These are phyloP conservation scores for Carex cristatella DNA, from an alignment of 176 grass and related monocot genomes.

Conservation along the genomic window DNA sequence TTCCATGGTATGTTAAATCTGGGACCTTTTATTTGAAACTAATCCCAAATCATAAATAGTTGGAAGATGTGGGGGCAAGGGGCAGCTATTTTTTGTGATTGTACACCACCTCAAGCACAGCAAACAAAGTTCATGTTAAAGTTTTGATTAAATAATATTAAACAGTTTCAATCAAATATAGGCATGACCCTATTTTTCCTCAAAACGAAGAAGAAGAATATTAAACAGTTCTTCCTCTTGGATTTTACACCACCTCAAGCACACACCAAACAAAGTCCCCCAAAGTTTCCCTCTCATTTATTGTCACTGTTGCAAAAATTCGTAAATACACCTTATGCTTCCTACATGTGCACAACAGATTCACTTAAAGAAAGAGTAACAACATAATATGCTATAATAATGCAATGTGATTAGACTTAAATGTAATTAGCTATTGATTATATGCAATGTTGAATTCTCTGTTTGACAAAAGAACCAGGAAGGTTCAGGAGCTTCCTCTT, in stretches of 20 bases:
- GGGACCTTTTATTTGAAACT: neutral
- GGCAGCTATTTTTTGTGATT: neutral
- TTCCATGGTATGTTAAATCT: constrained; percentile 40
- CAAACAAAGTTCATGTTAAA: neutral
- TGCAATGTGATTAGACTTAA: neutral
- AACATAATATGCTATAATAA: neutral
- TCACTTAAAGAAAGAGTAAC: neutral
- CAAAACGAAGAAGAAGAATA: neutral
- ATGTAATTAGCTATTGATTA: neutral
- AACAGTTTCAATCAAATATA: no score
- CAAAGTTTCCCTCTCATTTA: neutral
- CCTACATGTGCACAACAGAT: neutral
- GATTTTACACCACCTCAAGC: no score
- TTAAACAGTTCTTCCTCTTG: neutral
- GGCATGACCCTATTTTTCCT: no score
- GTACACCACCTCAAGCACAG: neutral
- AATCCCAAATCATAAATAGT: neutral
- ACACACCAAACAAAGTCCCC: neutral
- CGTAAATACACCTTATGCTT: neutral
- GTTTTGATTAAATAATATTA: neutral
- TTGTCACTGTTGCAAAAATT: neutral
- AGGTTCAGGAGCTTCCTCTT: constrained; percentile 68
- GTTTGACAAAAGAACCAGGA: constrained; percentile 40
- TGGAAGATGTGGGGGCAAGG: neutral
- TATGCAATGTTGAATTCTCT: neutral